A percentile compares a stretch with the other conserved stretches of the same genome.
phyloP scores from a whole-genome alignment of 1,139 yeast genomes.

The Arxiozyma bovina region DNA sequence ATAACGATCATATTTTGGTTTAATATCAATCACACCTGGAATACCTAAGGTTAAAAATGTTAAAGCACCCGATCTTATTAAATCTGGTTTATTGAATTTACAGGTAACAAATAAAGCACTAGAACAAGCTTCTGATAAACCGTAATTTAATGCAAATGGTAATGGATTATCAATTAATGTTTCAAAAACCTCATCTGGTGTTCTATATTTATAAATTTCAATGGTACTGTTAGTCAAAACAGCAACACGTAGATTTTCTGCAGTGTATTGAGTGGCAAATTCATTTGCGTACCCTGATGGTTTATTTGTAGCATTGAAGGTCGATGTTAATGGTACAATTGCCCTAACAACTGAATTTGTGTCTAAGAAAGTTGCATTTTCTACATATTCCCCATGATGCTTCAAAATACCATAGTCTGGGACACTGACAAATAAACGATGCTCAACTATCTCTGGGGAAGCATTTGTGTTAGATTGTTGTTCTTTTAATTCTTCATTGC shows the following conservation, averaged over 20 bases:
- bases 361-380: conserved; percentile 70
- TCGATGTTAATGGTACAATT: conserved; percentile 59
- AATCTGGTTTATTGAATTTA: conserved; percentile 54
- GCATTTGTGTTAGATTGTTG: conserved; percentile 1
- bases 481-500: conserved; percentile 2
- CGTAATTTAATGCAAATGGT: conserved; percentile 47
- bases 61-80: conserved; percentile 34
- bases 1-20: conserved; percentile 30
- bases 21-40: conserved; percentile 33
- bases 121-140: conserved; percentile 73
- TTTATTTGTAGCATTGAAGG: conserved; percentile 59
- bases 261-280: conserved; percentile 74
- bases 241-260: conserved; percentile 59
- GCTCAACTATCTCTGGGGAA: conserved; percentile 15
- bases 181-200: conserved; percentile 70
- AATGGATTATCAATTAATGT: conserved; percentile 50
- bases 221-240: conserved; percentile 75
- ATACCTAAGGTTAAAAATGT: conserved; percentile 34
- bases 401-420: conserved; percentile 79
- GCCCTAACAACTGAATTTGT: conserved; percentile 63
- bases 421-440: conserved; percentile 60
- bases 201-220: conserved; percentile 63
- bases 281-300: conserved; percentile 79
- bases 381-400: conserved; percentile 60
- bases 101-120: conserved; percentile 79